Percentiles rank a stretch among this genome's conserved stretches.
phyloP scores from a whole-genome alignment of 1,284 basidiomycete species.

The Coriolopsis trogii region DNA sequence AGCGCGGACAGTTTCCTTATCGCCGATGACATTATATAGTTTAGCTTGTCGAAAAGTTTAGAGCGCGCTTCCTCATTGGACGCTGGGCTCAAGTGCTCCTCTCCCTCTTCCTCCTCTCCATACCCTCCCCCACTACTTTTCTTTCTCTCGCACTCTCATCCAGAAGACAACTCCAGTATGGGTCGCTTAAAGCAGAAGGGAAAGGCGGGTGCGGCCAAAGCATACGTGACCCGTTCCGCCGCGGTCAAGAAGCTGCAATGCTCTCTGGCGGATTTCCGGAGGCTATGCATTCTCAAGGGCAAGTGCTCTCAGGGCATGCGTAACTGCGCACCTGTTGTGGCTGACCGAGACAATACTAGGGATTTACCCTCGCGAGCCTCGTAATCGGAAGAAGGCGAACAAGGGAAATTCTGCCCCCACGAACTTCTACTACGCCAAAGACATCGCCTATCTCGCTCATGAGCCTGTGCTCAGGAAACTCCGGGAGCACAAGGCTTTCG shows the following conservation, averaged over 20 bases:
- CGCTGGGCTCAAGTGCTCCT: constrained; percentile 9
- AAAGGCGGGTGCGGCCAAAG: constrained; percentile 93
- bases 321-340: too few relatives aligned
- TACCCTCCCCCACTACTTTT: not conserved
- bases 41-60: constrained; percentile 34
- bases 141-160: constrained; percentile 13
- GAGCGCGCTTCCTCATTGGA: constrained; percentile 26
- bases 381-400: constrained; percentile 92
- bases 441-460: constrained; percentile 96
- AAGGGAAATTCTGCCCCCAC: constrained; percentile 97
- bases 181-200: constrained; percentile 90
- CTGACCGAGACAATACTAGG: too few relatives aligned
- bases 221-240: constrained; percentile 90
- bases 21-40: too few relatives aligned
- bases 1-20: too few relatives aligned
- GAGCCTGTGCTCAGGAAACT: constrained; percentile 96
- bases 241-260: constrained; percentile 95
- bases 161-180: constrained; percentile 51
- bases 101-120: constrained; percentile 3
- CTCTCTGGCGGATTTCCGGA: constrained; percentile 95
- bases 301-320: constrained; percentile 23
- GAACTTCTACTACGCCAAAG: constrained; percentile 98
- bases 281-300: constrained; percentile 99
- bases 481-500: constrained; percentile 97
- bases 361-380: constrained; percentile 97